Percentiles rank a stretch among this genome's conserved stretches.
Evolutionary conservation across 148 eudicot species (phyloP).

Genomic region (Rhododendron ferrugineum): DNA sequence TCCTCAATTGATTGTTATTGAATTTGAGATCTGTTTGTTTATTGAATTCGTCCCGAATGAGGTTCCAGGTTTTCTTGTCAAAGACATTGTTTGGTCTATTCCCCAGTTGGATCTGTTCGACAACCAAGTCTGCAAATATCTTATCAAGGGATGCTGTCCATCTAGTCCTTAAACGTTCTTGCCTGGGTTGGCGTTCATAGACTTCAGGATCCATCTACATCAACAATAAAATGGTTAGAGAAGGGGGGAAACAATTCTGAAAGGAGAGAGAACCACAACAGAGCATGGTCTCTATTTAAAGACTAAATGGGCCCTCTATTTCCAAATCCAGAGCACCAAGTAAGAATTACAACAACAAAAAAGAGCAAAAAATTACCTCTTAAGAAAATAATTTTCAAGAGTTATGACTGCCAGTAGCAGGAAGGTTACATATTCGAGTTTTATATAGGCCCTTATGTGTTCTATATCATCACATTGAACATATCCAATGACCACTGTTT

Average conservation of each 20-base stretch:
- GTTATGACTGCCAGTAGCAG: background rate
- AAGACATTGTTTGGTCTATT: conserved; percentile 64
- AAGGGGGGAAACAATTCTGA: background rate
- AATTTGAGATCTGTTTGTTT: conserved; percentile 54
- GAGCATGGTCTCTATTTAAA: background rate
- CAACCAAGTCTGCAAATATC: conserved; percentile 74
- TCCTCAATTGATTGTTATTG: conserved; percentile 76
- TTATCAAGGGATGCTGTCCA: conserved; percentile 83
- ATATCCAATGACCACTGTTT: background rate
- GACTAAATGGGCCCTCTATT: background rate
- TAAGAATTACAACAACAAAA: background rate
- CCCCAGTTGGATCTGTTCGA: conserved; percentile 65
- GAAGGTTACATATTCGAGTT: background rate
- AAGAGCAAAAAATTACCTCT: background rate
- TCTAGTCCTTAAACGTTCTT: conserved; percentile 72
- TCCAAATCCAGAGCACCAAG: background rate
- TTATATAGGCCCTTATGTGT: background rate
- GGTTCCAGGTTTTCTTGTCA: conserved; percentile 80
- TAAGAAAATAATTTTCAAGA: background rate
- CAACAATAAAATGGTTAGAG: background rate
- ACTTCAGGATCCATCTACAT: conserved; percentile 57
- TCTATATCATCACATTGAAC: background rate
- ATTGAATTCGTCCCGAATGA: conserved; percentile 62
- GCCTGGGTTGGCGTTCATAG: conserved; percentile 42
- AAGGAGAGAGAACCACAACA: background rate